A percentile compares a stretch with the other conserved stretches of the same genome.
phyloP scores from a whole-genome alignment of 345 rosid genomes.

The Melaleuca alternifolia region DNA sequence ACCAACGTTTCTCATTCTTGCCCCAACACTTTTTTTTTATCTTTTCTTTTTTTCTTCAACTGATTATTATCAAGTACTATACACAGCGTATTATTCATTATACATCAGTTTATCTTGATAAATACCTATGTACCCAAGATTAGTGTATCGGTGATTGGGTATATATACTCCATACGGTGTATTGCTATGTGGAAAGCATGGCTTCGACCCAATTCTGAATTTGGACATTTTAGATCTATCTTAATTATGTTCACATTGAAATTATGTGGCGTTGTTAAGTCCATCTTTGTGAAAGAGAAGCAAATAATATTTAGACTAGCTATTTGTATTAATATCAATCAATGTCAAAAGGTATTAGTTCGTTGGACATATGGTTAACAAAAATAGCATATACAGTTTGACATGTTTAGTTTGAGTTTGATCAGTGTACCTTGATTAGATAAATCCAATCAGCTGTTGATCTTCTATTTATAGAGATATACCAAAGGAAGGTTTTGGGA shows the following conservation, averaged over 20 bases:
- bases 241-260: background rate
- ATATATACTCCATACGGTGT: background rate
- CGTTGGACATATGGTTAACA: background rate
- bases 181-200: background rate
- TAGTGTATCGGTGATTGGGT: background rate
- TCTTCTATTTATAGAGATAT: background rate
- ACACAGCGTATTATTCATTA: background rate
- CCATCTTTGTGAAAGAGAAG: background rate
- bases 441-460: background rate
- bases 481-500: background rate
- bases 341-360: background rate
- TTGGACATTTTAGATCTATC: background rate
- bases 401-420: background rate
- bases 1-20: background rate
- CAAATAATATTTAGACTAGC: background rate
- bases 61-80: background rate
- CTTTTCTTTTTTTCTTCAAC: background rate
- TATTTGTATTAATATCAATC: background rate
- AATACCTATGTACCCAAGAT: background rate
- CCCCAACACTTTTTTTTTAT: background rate
- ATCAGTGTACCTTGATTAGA: background rate
- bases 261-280: background rate
- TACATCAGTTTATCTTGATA: background rate
- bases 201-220: background rate
- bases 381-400: background rate